A percentile compares a stretch with the other conserved stretches of the same genome.
Evolutionary conservation across 345 rosid species (phyloP).

Genomic region (Arabidopsis arenosa): DNA sequence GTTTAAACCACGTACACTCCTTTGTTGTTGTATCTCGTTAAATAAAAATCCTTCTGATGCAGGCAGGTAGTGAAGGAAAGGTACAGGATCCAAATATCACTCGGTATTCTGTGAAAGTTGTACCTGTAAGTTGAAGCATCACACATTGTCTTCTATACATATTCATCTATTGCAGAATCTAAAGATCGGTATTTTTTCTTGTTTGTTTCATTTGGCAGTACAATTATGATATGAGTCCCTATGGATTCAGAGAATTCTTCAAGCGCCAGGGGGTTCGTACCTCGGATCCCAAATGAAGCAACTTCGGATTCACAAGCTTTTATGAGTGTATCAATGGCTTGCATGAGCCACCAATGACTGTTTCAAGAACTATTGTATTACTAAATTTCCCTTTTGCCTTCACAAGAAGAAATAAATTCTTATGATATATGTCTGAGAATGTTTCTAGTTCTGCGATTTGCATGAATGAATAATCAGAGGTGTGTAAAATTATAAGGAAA

Average conservation of each 20-base stretch:
- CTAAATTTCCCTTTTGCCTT: constrained; percentile 14
- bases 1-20: neutral
- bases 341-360: neutral
- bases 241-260: constrained; percentile 95
- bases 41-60: constrained; percentile 39
- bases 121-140: constrained; percentile 67
- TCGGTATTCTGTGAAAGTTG: constrained; percentile 79
- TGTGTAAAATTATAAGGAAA: neutral
- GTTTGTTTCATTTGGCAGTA: constrained; percentile 55
- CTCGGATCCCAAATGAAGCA: constrained; percentile 48
- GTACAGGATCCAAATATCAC: constrained; percentile 68
- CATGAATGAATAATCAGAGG: constrained; percentile 4
- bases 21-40: constrained; percentile 7
- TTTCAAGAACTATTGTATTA: constrained; percentile 5
- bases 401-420: neutral
- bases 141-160: constrained; percentile 2
- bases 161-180: constrained; percentile 8
- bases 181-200: constrained; percentile 5
- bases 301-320: constrained; percentile 12
- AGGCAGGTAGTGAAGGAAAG: constrained; percentile 74
- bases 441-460: constrained; percentile 17
- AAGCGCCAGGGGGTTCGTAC: constrained; percentile 67
- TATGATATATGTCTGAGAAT: neutral
- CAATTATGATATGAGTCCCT: constrained; percentile 78
- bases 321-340: constrained; percentile 22